Percentiles rank a stretch among this genome's conserved stretches.
Conservation (phyloP, 2,329 filamentous ascomycete species). For the Neurospora sp. region DNA sequence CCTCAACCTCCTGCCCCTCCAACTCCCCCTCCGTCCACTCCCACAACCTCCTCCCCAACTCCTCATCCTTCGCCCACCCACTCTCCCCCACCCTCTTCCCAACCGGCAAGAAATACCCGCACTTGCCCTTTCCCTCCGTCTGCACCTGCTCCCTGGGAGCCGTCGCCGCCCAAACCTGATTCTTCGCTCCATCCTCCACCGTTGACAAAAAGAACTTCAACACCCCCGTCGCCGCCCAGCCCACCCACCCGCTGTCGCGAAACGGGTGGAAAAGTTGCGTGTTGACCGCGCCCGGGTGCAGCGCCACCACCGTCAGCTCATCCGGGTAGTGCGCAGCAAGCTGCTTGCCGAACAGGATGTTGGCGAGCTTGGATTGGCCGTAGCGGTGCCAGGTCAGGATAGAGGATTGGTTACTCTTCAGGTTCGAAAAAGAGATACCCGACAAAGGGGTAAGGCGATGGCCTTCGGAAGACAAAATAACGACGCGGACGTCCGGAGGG, state of each 20-base stretch:
- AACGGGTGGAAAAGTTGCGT: constrained; percentile 15
- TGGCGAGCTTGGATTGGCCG: constrained; percentile 27
- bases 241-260: neutral
- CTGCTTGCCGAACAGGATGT: constrained; percentile 22
- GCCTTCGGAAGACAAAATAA: constrained; percentile 15
- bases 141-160: constrained; percentile 14
- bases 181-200: constrained; percentile 25
- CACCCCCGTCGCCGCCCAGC: constrained; percentile 1
- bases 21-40: constrained; percentile 25
- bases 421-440: constrained; percentile 8
- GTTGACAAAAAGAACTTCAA: neutral
- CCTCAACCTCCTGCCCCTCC: constrained; percentile 11
- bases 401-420: constrained; percentile 1
- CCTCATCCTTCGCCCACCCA: constrained; percentile 14
- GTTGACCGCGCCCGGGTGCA: constrained; percentile 22
- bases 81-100: constrained; percentile 17
- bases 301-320: constrained; percentile 15
- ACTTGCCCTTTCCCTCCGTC: constrained; percentile 12
- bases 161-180: constrained; percentile 35
- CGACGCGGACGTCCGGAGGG: constrained; percentile 17
- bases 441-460: constrained; percentile 1
- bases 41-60: constrained; percentile 20
- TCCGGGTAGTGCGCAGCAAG: constrained; percentile 20
- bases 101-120: constrained; percentile 25
- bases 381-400: constrained; percentile 18